Percentiles rank a stretch among this genome's conserved stretches.
These are phyloP conservation scores for Dalbergia cochinchinensis DNA, from an alignment of 306 rosid species.

Conservation along the genomic window DNA sequence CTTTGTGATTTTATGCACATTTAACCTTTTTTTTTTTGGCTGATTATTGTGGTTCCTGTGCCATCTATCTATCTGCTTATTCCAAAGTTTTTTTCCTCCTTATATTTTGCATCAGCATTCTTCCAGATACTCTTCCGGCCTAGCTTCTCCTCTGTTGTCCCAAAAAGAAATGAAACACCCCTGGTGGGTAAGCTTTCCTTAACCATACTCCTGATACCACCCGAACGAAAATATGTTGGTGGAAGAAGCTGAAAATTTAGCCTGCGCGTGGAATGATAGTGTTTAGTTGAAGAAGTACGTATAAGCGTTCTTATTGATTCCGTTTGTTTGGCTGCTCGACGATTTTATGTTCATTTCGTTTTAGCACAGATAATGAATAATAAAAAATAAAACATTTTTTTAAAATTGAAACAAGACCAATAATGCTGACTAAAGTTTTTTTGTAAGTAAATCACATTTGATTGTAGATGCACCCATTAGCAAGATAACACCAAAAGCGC, in stretches of 20 bases:
- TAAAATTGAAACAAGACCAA: too few relatives aligned
- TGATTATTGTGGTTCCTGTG: not conserved
- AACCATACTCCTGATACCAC: not conserved
- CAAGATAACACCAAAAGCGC: too few relatives aligned
- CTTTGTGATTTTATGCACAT: slow-evolving; percentile 9
- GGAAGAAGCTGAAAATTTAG: not conserved
- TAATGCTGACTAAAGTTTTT: too few relatives aligned
- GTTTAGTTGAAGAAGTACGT: not conserved
- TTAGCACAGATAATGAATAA: not conserved
- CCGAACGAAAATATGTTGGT: not conserved
- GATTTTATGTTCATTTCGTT: not conserved
- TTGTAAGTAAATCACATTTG: too few relatives aligned
- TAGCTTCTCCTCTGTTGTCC: not conserved
- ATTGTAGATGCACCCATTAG: too few relatives aligned
- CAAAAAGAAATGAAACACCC: not conserved
- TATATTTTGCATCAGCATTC: too few relatives aligned
- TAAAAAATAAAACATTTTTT: not conserved
- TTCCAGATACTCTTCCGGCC: not conserved
- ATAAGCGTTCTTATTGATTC: not conserved
- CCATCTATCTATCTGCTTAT: not conserved
- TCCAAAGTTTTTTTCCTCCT: not conserved
- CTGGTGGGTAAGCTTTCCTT: not conserved
- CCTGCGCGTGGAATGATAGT: not conserved
- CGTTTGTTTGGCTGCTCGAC: not conserved
- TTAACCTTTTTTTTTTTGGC: not conserved